Conservation (phyloP, 345 rosid genomes). For the Acer yangbiense region DNA sequence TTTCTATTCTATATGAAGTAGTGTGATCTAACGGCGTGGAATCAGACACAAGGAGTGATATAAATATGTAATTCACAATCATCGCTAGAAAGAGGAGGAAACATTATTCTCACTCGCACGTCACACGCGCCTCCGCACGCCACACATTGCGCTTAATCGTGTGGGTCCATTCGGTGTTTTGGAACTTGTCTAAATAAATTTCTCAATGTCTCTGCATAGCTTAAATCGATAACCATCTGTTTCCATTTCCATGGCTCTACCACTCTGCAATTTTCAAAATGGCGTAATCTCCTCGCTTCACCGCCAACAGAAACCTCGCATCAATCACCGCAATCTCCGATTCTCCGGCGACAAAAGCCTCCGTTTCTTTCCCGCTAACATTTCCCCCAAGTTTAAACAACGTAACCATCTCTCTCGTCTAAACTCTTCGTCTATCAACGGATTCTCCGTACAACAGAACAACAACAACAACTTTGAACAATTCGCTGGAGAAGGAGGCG, state of each 20-base stretch:
- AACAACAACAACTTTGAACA: constrained; percentile 17
- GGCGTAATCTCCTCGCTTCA: constrained; percentile 37
- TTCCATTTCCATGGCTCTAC: constrained; percentile 55
- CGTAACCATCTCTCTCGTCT: constrained; percentile 25
- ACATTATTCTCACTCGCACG: neutral
- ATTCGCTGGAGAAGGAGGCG: constrained; percentile 37
- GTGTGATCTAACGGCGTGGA: neutral
- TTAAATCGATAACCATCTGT: neutral
- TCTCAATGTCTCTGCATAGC: neutral
- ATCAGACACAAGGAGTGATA: neutral
- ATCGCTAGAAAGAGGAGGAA: neutral
- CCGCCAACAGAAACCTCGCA: constrained; percentile 20
- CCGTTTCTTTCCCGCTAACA: constrained; percentile 20
- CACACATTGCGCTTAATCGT: constrained; percentile 3
- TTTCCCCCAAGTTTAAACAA: constrained; percentile 11
- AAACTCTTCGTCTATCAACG: constrained; percentile 55
- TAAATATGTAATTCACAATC: neutral
- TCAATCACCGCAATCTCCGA: constrained; percentile 30
- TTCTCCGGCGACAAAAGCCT: constrained; percentile 17
- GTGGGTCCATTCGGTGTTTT: neutral
- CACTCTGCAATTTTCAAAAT: constrained; percentile 35
- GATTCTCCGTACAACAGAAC: constrained; percentile 44
- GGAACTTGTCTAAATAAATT: neutral
- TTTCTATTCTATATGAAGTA: neutral
- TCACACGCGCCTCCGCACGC: constrained; percentile 9